Conservation (phyloP, 2,329 filamentous ascomycete species). For the Colletotrichum lentis region DNA sequence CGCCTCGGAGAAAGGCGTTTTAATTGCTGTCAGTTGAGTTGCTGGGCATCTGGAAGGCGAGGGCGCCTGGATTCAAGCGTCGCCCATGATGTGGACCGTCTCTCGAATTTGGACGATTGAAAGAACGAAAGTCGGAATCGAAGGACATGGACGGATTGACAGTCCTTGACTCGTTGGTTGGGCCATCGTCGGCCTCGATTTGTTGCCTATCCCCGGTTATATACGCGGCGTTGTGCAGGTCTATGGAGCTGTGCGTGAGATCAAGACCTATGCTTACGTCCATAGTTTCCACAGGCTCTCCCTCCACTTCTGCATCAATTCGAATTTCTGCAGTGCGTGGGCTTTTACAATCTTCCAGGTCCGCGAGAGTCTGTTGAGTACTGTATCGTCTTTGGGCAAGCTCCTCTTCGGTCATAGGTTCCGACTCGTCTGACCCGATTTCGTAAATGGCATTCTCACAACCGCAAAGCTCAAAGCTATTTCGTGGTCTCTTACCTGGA, state of each 20-base stretch:
- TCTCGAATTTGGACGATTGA: neutral
- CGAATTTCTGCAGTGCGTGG: neutral
- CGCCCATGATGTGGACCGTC: no score
- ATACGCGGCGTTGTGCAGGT: neutral
- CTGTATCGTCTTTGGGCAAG: neutral
- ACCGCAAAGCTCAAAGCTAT: slow-evolving; percentile 1
- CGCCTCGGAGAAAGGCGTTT: neutral
- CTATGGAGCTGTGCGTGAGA: neutral
- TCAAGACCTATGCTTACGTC: neutral
- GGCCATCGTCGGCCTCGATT: neutral
- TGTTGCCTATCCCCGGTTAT: neutral
- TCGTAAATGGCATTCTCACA: neutral
- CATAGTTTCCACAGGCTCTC: neutral
- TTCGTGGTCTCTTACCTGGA: neutral
- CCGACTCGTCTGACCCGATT: neutral
- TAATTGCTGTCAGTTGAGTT: neutral
- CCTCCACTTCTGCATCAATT: neutral
- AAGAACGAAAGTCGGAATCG: neutral
- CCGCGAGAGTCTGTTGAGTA: neutral
- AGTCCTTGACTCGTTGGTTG: neutral
- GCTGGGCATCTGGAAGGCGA: neutral
- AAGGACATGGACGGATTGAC: no score
- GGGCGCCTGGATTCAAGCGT: neutral
- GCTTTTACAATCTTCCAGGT: neutral
- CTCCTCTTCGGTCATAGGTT: neutral